Evolutionary conservation across 129 eudicot genomes (phyloP).

Genomic region (Saposhnikovia divaricata): DNA sequence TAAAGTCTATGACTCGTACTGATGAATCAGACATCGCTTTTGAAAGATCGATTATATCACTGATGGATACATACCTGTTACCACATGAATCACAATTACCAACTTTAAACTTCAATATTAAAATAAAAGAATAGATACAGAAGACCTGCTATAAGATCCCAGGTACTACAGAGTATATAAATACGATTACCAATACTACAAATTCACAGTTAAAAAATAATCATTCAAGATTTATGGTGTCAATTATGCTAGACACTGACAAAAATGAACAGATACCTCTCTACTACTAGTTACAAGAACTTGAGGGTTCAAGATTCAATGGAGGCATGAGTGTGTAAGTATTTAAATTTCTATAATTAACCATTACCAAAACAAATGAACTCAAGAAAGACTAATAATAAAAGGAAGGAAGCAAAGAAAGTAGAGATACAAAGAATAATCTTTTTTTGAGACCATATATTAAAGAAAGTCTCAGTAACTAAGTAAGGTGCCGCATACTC

Average conservation of each 20-base stretch:
- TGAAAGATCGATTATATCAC: constrained; percentile 77
- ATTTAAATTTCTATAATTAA: neutral
- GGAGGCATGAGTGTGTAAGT: neutral
- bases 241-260: neutral
- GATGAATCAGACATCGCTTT: constrained; percentile 43
- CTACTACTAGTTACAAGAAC: neutral
- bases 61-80: constrained; percentile 88
- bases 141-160: neutral
- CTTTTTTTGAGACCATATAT: no score
- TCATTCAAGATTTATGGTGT: neutral
- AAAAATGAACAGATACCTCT: neutral
- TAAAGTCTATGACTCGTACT: constrained; percentile 59
- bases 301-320: neutral
- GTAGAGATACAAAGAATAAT: neutral
- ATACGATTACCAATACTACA: neutral
- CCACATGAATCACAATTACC: constrained; percentile 10
- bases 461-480: no score
- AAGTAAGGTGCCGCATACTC: no score
- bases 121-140: neutral
- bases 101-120: neutral
- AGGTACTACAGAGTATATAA: neutral
- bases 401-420: neutral
- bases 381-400: neutral
- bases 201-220: neutral
- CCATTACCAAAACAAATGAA: neutral